Base-by-base conservation (phyloP, 768 basidiomycete species). In the Mycena floridula region DNA sequence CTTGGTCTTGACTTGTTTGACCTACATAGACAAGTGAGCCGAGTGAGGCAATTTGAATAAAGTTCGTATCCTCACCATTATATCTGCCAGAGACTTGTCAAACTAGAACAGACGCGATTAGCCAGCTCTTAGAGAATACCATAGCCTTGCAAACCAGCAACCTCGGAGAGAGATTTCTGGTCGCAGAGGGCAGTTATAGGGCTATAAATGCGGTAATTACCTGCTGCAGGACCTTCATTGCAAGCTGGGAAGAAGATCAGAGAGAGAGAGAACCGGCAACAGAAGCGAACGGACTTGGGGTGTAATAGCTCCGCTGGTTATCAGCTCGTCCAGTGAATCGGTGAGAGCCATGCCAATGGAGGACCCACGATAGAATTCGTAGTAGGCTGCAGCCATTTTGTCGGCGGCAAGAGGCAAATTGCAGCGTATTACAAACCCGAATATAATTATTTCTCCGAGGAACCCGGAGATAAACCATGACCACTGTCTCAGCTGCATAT, bases 151-250 rank as follows among this genome's bases (percentile, higher is more conserved):
- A n/a, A n/a, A n/a, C n/a, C n/a, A n/a, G n/a, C n/a, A n/a, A n/a
- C n/a, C n/a, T n/a, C n/a, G n/a, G n/a, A n/a, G n/a, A n/a, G n/a
- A n/a, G n/a, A n/a, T n/a, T n/a, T n/a, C 28, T 32, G 16, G 9
- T 9, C 11, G 28, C 16, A 16, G 16, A 32, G 11, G 28, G 28
- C 28, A 32, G 28, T 32, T 9, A 16, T 9, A 32, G 28, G 16
- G 28, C 11, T 9, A 32, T 9, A 32, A 16, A 8, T 39, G 45
- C 42, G 24, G 11, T 5, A 7, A 44, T 50, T 54, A 96, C 95
- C 89, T 97, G 95, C 59, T 88, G 85, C 46, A 98, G 67, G 15
- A 96, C 92, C 65, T 95, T 90, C 85, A 97, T 91, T n/a, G 95
- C 96, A 53, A 98, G 65, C 68, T 98, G 95, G n/a, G n/a, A n/a